Evolutionary conservation across 768 basidiomycete genomes (phyloP).

Genomic region (Peribolospora baueri): DNA sequence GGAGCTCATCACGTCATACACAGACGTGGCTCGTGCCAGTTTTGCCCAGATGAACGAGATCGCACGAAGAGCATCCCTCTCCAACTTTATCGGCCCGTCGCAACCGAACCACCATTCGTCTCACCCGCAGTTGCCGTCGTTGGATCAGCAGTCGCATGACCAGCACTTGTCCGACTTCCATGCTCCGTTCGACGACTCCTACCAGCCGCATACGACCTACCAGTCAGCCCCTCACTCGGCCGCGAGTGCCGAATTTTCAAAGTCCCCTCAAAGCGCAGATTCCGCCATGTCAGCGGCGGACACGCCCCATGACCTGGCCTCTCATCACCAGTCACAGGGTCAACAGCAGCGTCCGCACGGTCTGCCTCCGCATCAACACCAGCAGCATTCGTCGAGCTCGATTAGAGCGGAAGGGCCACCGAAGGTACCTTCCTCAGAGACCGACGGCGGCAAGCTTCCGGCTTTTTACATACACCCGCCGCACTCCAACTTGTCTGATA

Average conservation of each 20-base stretch:
- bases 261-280: neutral
- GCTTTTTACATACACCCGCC: neutral
- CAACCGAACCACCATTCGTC: neutral
- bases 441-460: neutral
- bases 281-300: neutral
- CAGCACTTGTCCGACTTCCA: neutral
- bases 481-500: neutral
- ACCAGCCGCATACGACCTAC: too few species aligned
- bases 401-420: too few species aligned
- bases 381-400: neutral
- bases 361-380: neutral
- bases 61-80: constrained; percentile 30
- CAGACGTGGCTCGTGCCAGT: constrained; percentile 40
- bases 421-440: too few species aligned
- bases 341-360: neutral
- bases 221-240: too few species aligned
- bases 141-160: neutral
- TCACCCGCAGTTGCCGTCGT: neutral
- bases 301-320: neutral
- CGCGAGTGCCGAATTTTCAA: neutral
- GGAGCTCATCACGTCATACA: constrained; percentile 21
- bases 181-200: too few species aligned
- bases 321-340: neutral
- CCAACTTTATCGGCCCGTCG: neutral
- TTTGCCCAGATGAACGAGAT: constrained; percentile 58